Conservation (phyloP, 2,329 filamentous ascomycete genomes). For the Colletotrichum tanaceti region DNA sequence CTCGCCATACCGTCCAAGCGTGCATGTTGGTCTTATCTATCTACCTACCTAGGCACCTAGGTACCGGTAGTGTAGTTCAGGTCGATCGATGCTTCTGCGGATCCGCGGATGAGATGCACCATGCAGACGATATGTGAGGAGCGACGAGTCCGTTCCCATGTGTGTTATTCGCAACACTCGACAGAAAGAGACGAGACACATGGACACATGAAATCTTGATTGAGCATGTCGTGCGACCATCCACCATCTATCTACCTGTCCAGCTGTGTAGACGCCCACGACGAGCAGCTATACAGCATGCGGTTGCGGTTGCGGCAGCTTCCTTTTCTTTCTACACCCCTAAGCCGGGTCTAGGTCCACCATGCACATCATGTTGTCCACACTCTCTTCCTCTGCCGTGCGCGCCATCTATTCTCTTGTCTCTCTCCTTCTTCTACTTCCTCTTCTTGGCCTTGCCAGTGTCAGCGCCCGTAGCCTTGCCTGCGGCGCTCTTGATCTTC, state of each 20-base stretch:
- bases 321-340: background rate
- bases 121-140: conserved; percentile 12
- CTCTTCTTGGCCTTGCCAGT: conserved; percentile 59
- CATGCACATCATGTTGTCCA: conserved; percentile 16
- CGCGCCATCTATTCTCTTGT: too few relatives aligned
- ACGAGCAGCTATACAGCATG: conserved; percentile 1
- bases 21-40: conserved; percentile 16
- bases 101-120: conserved; percentile 18
- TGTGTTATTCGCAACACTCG: background rate
- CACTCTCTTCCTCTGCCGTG: conserved; percentile 15
- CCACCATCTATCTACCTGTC: background rate
- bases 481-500: conserved; percentile 43
- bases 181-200: background rate
- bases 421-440: conserved; percentile 47
- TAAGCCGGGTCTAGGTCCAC: background rate
- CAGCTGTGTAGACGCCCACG: too few relatives aligned
- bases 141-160: background rate
- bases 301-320: background rate
- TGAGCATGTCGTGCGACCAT: conserved; percentile 9
- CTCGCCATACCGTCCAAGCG: conserved; percentile 26
- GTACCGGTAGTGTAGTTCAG: too few relatives aligned
- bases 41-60: conserved; percentile 9
- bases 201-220: conserved; percentile 1
- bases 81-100: too few relatives aligned
- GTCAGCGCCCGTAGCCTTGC: conserved; percentile 63